Evolutionary conservation across 768 basidiomycete genomes (phyloP), one percentile per base, ranked within the genome.

Genomic region (Tricholoma matsutake): DNA sequence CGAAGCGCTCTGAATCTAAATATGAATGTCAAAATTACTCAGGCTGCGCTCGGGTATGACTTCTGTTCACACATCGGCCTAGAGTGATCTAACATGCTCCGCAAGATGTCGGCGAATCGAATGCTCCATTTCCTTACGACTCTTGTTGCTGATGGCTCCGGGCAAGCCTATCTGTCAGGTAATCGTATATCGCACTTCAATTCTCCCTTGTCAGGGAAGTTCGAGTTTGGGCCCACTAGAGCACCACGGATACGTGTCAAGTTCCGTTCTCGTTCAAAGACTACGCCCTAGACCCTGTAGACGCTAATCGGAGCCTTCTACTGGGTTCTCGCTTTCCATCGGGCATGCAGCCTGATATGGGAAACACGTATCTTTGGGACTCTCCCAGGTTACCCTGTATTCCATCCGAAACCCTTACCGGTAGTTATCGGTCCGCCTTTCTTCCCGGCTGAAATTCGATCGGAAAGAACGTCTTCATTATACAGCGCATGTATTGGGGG

Each of bases 11-110:
- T 37, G 45, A 32, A 20, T 11, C 29, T 54, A 54, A 29, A 59
- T 20, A 35, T 55, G 28, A 55, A 32, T 41, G 14, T 25, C 11
- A 49, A 49, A 56, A 55, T 20, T 54, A 55, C 43, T 60, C 59
- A 32, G n/a, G 43, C 39, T 54, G 18, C 31, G 32, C 35, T 28
- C 51, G 39, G 43, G 35, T 45, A 45, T 18, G 49, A 6, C 49
- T 29, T 51, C 49, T 51, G 14, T 16, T 51, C 28, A 29, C 25
- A 51, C 49, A 29, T 32, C 51, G 16, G 31, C 51, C 29, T 53
- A 7, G 13, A 32, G 28, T 28, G 51, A 31, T n/a, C 29, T 9
- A 52, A 3, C 7, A n/a, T 31, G 14, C 16, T 32, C 51, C 8
- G 28, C 8, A 14, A 14, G 45, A 8, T 25, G 20, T 25, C 20